Base-by-base conservation (phyloP, 768 basidiomycete genomes). In the Boletus patriciae region DNA sequence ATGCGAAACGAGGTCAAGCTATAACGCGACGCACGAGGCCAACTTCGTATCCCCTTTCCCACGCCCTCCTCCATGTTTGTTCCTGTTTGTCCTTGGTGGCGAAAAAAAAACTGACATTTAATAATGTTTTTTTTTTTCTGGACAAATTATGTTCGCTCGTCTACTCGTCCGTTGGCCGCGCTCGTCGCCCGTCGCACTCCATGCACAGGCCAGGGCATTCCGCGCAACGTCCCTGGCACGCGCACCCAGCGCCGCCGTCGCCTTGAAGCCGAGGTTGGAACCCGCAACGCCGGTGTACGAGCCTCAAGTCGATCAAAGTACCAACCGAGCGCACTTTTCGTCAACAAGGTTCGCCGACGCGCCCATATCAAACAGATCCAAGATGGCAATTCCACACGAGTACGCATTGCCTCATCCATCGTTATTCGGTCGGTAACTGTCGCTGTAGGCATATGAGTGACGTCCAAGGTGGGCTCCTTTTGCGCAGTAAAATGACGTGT, bases 351-450 rank as follows among this genome's bases (percentile, higher is more conserved):
- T 73, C 43, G 61, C 60, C 33, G 66, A 73, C 49, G 66, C 71
- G 31, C 50, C 67, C 8, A 76, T 80, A 52, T 80, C 80, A 25
- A 48, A 49, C n/a, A 67, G 58, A 16, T 76, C 76, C 16, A 80
- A 80, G 64, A 63, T 58, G 53, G 76, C 74, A 1, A 76, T 81
- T 31, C 68, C 66, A 57, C 76, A 81, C 61, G 76, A 80, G 75
- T 79, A 63, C 50, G 78, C 63, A 50, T 15, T 33, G 15, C 37
- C 54, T 57, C 19, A 34, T 45, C 38, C 43, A 18, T 43, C 47
- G 36, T 38, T 43, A 19, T 46, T 36, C 27, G 33, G 43, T 44
- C 21, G 6, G 44, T 46, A 21, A 36, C 37, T 57, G 46, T 70
- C 49, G 58, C 49, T 59, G 25, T 61, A 78, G 78, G 59, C 76